Conservation (phyloP, 2,329 filamentous ascomycete species). For the Blastomyces percursus region DNA sequence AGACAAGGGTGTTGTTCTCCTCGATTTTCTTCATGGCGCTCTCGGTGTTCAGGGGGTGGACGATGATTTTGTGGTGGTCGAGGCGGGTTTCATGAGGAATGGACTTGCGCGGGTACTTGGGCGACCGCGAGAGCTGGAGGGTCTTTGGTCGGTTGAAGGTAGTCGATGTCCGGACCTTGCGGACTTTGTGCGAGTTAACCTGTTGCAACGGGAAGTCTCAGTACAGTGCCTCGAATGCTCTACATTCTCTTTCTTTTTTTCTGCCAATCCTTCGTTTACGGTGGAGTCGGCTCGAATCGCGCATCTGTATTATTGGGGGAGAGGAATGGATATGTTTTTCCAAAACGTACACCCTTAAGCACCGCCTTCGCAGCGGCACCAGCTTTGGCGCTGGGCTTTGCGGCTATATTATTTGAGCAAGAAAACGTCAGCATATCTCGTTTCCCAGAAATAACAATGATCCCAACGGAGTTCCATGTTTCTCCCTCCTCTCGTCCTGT, state of each 20-base stretch:
- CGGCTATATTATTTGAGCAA: constrained; percentile 21
- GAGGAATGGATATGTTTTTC: neutral
- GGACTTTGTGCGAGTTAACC: constrained; percentile 71
- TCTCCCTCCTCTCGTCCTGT: neutral
- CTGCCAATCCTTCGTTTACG: neutral
- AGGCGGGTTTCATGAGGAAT: constrained; percentile 81
- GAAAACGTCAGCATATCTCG: constrained; percentile 20
- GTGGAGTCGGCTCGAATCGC: neutral
- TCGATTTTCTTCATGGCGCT: constrained; percentile 99
- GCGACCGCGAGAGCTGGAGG: constrained; percentile 74
- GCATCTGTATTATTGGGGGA: neutral
- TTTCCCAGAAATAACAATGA: constrained; percentile 1
- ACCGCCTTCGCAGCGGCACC: constrained; percentile 89
- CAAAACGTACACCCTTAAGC: constrained; percentile 75
- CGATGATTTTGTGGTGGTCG: constrained; percentile 94
- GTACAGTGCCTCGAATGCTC: neutral
- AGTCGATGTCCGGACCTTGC: constrained; percentile 84
- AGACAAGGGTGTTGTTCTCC: constrained; percentile 99
- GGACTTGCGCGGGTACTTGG: constrained; percentile 96
- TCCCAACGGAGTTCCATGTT: neutral
- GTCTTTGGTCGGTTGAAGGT: constrained; percentile 98
- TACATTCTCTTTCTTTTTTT: neutral
- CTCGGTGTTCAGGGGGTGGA: constrained; percentile 99
- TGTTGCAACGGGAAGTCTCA: constrained; percentile 23
- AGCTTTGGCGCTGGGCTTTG: constrained; percentile 65